These are phyloP conservation scores for Globisporangium cystogenes DNA, from an alignment of 352 stramenopile genomes.

Conservation along the genomic window DNA sequence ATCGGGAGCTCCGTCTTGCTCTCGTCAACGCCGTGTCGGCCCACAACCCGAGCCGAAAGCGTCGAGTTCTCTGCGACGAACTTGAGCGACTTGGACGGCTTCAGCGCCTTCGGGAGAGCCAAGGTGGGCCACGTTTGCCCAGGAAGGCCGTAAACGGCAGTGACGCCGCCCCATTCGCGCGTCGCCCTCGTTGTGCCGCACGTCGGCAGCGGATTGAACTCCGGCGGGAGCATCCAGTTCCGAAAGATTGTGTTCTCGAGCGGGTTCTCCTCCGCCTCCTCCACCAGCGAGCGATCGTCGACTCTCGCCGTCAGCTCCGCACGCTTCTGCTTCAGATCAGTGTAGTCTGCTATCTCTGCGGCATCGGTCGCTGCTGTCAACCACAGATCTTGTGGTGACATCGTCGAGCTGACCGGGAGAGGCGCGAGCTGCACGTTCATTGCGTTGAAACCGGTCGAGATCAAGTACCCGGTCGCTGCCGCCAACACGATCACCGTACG, in stretches of 20 bases:
- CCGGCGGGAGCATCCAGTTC: background rate
- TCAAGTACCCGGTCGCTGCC: conserved; percentile 11
- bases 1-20: conserved; percentile 3
- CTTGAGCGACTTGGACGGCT: background rate
- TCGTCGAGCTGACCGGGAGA: background rate
- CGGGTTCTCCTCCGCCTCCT: background rate
- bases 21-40: background rate
- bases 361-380: background rate
- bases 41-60: background rate
- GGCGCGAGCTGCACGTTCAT: conserved; percentile 20
- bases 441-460: conserved; percentile 19
- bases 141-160: background rate
- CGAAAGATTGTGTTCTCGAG: conserved; percentile 1
- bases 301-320: background rate
- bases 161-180: background rate
- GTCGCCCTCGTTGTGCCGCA: background rate
- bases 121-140: background rate
- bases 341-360: background rate
- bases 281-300: background rate
- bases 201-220: background rate
- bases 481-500: conserved; percentile 2
- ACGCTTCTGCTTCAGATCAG: background rate
- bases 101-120: background rate
- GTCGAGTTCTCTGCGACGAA: background rate
- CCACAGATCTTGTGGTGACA: conserved; percentile 1